Evolutionary conservation across 495 filamentous ascomycete species (phyloP), one percentile per base, ranked within the genome.

Genomic region (Penicillium simplicissimum): DNA sequence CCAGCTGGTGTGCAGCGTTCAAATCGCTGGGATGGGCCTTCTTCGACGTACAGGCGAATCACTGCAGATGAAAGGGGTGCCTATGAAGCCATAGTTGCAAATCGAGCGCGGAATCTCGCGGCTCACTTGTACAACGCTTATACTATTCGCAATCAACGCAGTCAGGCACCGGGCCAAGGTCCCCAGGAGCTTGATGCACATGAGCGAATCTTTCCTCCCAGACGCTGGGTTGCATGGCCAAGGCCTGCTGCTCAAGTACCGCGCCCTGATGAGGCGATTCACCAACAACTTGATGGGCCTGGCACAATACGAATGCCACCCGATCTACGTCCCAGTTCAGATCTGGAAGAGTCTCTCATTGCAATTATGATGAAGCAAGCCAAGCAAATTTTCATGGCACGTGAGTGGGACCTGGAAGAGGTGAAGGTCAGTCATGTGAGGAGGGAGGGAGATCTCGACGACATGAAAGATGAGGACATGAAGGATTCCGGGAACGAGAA

Each of bases 151-250:
- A 73, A 72, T 14, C 71, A 81, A 33, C 67, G 74, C 7, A 72
- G 63, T 61, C 45, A 62, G 17, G 51, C 58, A 60, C n/a, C 71
- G 57, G 76, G 70, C 63, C 71, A 76, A 60, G 60, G 67, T 19
- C 34, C 19, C 15, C 58, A 72, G 65, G 64, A 72, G 43, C 54
- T 55, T 25, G 65, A 67, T 25, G 52, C 35, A 10, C 45, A 64
- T 36, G 65, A 68, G 1, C 63, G 36, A 47, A 65, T 51, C 15
- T 60, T 40, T 15, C 81, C 85, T 17, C 79, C 78, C 7, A 83
- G 79, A 57, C 21, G 52, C 34, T 96, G 91, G 91, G 88, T 88
- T 3, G 88, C 90, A 1, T 96, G 92, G 92, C 92, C 92, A 19
- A 64, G 93, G 73, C 72, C 72, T 15, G 78, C 81, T 21, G 68